Percentiles rank a stretch among this genome's conserved stretches.
Evolutionary conservation across 331 rosid species (phyloP).

Genomic region (Phaseolus coccineus): DNA sequence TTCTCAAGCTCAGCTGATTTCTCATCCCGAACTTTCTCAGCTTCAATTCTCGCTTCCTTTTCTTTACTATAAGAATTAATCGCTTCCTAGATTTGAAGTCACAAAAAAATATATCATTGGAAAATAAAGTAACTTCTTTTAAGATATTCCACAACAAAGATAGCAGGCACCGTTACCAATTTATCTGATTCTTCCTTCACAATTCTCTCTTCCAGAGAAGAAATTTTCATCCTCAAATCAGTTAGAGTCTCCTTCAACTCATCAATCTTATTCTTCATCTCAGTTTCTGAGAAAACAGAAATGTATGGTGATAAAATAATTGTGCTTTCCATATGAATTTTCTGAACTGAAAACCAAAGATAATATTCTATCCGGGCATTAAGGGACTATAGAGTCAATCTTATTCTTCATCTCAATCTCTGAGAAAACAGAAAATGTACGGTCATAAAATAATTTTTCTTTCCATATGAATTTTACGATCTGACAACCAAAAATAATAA

Average conservation of each 20-base stretch:
- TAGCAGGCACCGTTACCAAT: constrained; percentile 59
- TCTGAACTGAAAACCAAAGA: constrained; percentile 17
- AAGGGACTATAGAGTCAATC: background rate
- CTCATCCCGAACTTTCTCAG: constrained; percentile 55
- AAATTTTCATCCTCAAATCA: constrained; percentile 57
- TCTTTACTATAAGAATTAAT: constrained; percentile 58
- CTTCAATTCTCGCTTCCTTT: constrained; percentile 64
- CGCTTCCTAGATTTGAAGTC: constrained; percentile 63
- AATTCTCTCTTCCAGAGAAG: constrained; percentile 65
- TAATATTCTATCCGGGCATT: background rate
- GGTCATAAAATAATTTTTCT: constrained; percentile 11
- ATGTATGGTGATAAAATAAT: constrained; percentile 18
- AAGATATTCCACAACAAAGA: constrained; percentile 35
- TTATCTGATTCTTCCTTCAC: constrained; percentile 70
- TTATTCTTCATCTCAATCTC: constrained; percentile 66
- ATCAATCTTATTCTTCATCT: constrained; percentile 63
- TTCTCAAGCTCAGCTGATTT: constrained; percentile 63
- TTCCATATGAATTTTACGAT: background rate
- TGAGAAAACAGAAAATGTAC: constrained; percentile 46
- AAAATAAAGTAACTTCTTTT: background rate
- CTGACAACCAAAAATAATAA: constrained; percentile 13
- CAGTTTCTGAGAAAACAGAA: constrained; percentile 63
- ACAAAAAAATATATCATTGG: constrained; percentile 11
- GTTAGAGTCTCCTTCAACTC: constrained; percentile 57
- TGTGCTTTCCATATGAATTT: background rate